phyloP scores from a whole-genome alignment of 495 filamentous ascomycete genomes.

The Podospora didyma region DNA sequence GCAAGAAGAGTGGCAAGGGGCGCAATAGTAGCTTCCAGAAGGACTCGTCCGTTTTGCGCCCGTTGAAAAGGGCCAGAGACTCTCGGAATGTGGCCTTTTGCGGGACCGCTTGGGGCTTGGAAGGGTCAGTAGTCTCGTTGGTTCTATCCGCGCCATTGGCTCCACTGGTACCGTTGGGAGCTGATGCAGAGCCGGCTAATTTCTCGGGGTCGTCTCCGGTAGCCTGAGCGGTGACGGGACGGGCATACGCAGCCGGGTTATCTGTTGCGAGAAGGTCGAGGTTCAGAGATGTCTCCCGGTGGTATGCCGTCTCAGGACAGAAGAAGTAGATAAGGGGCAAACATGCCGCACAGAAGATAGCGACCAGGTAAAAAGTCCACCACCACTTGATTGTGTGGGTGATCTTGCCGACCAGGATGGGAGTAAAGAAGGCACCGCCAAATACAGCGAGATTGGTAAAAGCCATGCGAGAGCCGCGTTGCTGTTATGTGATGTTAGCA shows the following conservation, averaged over 20 bases:
- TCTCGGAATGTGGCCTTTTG: constrained; percentile 50
- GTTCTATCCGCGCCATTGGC: background rate
- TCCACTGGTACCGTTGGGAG: background rate
- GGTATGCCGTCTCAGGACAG: constrained; percentile 81
- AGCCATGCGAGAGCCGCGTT: constrained; percentile 87
- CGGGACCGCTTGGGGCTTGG: background rate
- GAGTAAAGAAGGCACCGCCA: constrained; percentile 88
- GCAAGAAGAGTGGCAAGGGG: constrained; percentile 60
- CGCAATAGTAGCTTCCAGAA: constrained; percentile 65
- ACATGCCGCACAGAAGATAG: constrained; percentile 62
- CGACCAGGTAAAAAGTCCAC: constrained; percentile 74
- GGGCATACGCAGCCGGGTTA: background rate
- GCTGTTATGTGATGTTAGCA: constrained; percentile 35
- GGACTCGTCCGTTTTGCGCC: constrained; percentile 62
- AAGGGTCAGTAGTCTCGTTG: background rate
- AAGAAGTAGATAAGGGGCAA: constrained; percentile 69
- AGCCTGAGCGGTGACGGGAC: background rate
- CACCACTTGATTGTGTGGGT: constrained; percentile 70
- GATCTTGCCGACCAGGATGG: constrained; percentile 82
- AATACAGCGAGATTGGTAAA: constrained; percentile 84
- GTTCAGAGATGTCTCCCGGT: constrained; percentile 60
- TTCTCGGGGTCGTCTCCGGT: constrained; percentile 18
- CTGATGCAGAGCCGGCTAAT: background rate
- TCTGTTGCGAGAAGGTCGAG: constrained; percentile 42
- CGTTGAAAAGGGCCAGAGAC: constrained; percentile 70